These are phyloP conservation scores for Fraxinus ornus DNA, from an alignment of 305 asterid genomes.

Conservation along the genomic window DNA sequence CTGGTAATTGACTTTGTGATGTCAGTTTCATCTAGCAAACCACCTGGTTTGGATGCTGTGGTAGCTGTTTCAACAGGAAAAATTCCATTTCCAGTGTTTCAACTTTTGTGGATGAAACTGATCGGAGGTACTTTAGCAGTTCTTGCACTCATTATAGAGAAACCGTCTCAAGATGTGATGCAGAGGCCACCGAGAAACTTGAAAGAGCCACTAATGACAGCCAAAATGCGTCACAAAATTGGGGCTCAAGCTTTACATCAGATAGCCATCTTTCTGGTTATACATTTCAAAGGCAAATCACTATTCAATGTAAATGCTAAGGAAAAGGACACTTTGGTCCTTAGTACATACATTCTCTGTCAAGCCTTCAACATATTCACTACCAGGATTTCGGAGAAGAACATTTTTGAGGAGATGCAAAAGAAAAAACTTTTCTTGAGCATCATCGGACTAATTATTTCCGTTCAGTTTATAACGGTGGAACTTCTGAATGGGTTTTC, in stretches of 20 bases:
- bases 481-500: conserved; percentile 65
- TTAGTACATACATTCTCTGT: conserved; percentile 62
- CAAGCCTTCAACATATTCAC: conserved; percentile 75
- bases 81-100: conserved; percentile 14
- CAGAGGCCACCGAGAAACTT: conserved; percentile 51
- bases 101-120: conserved; percentile 68
- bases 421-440: conserved; percentile 53
- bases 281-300: conserved; percentile 53
- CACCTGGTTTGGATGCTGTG: conserved; percentile 35
- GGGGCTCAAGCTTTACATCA: conserved; percentile 55
- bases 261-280: conserved; percentile 39
- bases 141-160: conserved; percentile 60
- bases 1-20: conserved; percentile 60
- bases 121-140: conserved; percentile 74
- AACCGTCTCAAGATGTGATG: conserved; percentile 58
- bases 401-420: conserved; percentile 54
- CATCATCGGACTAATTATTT: conserved; percentile 46
- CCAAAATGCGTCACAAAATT: conserved; percentile 67
- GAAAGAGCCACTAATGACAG: conserved; percentile 52
- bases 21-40: conserved; percentile 55
- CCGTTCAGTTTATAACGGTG: conserved; percentile 64
- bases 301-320: conserved; percentile 31
- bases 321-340: conserved; percentile 59
- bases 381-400: conserved; percentile 59
- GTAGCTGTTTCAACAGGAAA: conserved; percentile 42